Base-by-base conservation (phyloP, 2,329 filamentous ascomycete genomes). In the Boeremia exigua region DNA sequence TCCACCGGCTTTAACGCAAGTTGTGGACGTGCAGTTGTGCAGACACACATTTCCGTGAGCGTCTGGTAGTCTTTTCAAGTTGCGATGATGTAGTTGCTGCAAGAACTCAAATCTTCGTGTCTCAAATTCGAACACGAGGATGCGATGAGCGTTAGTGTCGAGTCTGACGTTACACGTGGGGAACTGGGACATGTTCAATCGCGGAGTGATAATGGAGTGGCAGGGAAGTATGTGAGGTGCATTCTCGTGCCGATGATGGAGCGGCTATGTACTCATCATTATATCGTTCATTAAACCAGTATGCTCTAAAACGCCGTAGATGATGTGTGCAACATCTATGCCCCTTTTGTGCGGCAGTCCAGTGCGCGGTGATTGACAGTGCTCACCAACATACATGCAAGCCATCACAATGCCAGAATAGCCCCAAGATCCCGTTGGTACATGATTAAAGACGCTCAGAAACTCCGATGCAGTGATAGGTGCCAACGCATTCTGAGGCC, bases 361-460 rank as follows among this genome's bases (percentile, higher is more conserved):
- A 51, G 49, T 55, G 53, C 40, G 47, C 48, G 40, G 29, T 50
- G 34, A 38, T 51, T 48, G 47, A 43, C 47, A 43, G 42, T 45
- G 23, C 23, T 36, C 15, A 40, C 54, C 50, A 62, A 52, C 50
- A 30, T 61, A 62, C 54, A 57, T 60, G 58, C 55, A 53, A 52
- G 43, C 44, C 48, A 45, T 56, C 39, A 43, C 44, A 60, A 52
- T 59, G 54, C 47, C 50, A 58, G 50, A 58, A 54, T 43, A 59
- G 45, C 46, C 54, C 48, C 52, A 53, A 56, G 36, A 59, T 58
- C 50, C 54, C 55, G 44, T 59, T 61, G 54, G 50, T 66, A 66
- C 63, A 66, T 61, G 49, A 61, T 63, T 15, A 56, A 67, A 61
- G 62, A 63, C 62, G 62, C 60, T 62, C 57, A 63, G 59, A 59